Base-by-base conservation (phyloP, 169 alveolate genomes). In the Babesia sp. region DNA sequence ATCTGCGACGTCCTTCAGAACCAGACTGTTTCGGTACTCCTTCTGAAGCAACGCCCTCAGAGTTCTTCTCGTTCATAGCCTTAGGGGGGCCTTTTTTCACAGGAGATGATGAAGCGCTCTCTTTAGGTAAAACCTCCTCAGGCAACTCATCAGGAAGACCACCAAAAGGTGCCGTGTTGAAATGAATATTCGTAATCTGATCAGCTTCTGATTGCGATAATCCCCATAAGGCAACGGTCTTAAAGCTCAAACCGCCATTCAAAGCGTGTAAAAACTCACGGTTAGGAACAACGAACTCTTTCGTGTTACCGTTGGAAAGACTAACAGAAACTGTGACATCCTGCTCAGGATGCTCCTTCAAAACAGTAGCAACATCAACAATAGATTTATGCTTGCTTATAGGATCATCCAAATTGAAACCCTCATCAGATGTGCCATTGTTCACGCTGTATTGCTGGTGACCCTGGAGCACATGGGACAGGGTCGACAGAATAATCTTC, bases 241-340 rank as follows among this genome's bases (percentile, higher is more conserved):
- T 81, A 75, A 81, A 72, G 36, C 81, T 81, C 36, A 72, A 67
- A 29, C 68, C 68, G 41, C 89, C 89, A 42, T 50, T 45, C 67
- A 81, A 45, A 7, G 89, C 89, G 50, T 81, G 89, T 28, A 81
- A 12, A 22, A 81, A 72, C 24, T 81, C 89, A 33, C 60, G 56
- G 46, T 63, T 67, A n/a, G 78, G 31, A 28, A 81, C 37, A 34
- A 26, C 51, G 58, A 81, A 71, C 39, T 51, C 68, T 53, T 61
- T 58, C 37, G 54, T 66, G 41, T 50, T 66, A n/a, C 85, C 85
- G 44, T 63, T 63, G 51, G 89, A 66, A 44, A 81, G 76, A 31
- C 34, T 34, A 41, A 73, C 77, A 8, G 64, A 24, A 12, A 60
- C 69, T 14, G 34, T 41, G 33, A 71, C 66, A 26, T 73, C 72